Percentiles rank a stretch among this genome's conserved stretches.
Conservation (phyloP, 257 asterid genomes). For the Solanum pinnatisectum region DNA sequence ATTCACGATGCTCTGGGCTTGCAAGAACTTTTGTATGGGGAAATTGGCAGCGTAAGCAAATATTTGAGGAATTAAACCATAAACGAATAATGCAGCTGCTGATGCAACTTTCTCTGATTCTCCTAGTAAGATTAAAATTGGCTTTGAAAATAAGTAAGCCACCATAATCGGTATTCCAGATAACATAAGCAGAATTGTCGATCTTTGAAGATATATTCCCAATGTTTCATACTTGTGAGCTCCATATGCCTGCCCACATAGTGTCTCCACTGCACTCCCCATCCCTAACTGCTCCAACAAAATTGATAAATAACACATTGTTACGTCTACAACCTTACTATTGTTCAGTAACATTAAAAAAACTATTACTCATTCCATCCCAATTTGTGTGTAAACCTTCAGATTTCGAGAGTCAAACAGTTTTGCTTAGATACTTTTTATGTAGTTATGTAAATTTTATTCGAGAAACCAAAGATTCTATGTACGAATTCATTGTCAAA, state of each 20-base stretch:
- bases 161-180: slow-evolving; percentile 13
- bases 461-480: background rate
- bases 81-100: slow-evolving; percentile 8
- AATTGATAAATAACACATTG: background rate
- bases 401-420: background rate
- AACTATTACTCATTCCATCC: background rate
- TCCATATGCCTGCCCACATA: slow-evolving; percentile 36
- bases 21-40: slow-evolving; percentile 29
- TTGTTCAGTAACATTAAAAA: background rate
- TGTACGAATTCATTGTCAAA: background rate
- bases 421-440: background rate
- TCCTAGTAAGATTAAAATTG: slow-evolving; percentile 10
- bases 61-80: slow-evolving; percentile 28
- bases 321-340: background rate
- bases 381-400: background rate
- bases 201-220: slow-evolving; percentile 24
- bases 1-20: slow-evolving; percentile 21
- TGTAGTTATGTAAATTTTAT: background rate
- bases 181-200: slow-evolving; percentile 16
- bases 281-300: slow-evolving; percentile 17
- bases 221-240: slow-evolving; percentile 17
- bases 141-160: slow-evolving; percentile 21
- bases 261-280: slow-evolving; percentile 33
- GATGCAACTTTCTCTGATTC: slow-evolving; percentile 15
- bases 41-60: slow-evolving; percentile 19